Evolutionary conservation across 495 filamentous ascomycete species (phyloP).

Genomic region (Penicillium bovifimosum): DNA sequence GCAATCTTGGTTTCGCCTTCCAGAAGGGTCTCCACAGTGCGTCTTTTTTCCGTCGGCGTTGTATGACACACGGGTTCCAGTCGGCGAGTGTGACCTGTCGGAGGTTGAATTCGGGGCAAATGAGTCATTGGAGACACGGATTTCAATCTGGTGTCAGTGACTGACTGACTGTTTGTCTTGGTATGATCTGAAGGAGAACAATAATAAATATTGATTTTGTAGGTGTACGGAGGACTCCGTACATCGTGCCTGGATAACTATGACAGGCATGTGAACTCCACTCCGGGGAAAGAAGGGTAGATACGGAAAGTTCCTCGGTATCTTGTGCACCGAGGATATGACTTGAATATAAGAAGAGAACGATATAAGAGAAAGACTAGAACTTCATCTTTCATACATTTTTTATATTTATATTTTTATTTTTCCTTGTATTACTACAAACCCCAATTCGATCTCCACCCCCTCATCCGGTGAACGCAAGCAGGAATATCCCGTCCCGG

Average conservation of each 20-base stretch:
- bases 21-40: conserved; percentile 22
- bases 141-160: not conserved
- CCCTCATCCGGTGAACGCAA: conserved; percentile 32
- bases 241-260: not conserved
- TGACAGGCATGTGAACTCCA: conserved; percentile 3
- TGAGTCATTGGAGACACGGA: not conserved
- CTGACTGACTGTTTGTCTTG: not conserved
- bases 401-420: not conserved
- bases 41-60: conserved; percentile 24
- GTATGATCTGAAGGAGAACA: not conserved
- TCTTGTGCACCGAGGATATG: not conserved
- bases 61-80: conserved; percentile 22
- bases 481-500: conserved; percentile 23
- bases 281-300: not conserved
- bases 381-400: not conserved
- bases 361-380: not conserved
- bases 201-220: not conserved
- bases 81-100: conserved; percentile 19
- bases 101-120: not conserved
- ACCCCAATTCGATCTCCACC: conserved; percentile 5
- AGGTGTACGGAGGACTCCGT: not conserved
- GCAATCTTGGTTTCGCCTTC: not conserved
- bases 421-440: too few species aligned
- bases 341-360: not conserved
- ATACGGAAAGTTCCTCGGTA: conserved; percentile 1